A percentile compares a stretch with the other conserved stretches of the same genome.
These are phyloP conservation scores for Diddensiella santjacobensis DNA, from an alignment of 805 yeast species.

Conservation along the genomic window DNA sequence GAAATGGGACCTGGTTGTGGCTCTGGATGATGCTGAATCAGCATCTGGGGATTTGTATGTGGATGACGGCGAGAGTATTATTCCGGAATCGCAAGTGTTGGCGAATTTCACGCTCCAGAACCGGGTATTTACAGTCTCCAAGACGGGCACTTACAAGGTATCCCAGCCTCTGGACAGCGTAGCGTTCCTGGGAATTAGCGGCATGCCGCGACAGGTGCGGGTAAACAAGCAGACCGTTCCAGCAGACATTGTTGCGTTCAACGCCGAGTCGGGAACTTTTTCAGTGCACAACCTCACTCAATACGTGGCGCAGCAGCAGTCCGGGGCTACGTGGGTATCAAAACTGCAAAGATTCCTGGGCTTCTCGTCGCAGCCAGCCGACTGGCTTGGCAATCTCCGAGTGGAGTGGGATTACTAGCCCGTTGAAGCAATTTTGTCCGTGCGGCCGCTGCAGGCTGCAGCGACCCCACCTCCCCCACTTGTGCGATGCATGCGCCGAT, in stretches of 20 bases:
- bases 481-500: neutral
- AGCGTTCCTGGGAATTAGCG: neutral
- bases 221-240: neutral
- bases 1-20: slow-evolving; percentile 44
- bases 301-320: neutral
- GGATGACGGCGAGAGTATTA: slow-evolving; percentile 70
- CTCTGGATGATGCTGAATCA: slow-evolving; percentile 41
- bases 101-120: neutral
- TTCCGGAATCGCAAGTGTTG: neutral
- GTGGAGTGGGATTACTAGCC: neutral
- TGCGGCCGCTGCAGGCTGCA: too few species aligned
- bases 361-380: neutral
- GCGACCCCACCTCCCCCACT: too few species aligned
- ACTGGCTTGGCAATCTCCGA: neutral
- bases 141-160: neutral
- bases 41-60: slow-evolving; percentile 60
- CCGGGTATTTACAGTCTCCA: neutral
- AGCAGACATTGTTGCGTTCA: neutral
- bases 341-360: neutral
- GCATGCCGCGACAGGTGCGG: neutral
- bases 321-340: neutral
- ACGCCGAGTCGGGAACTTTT: neutral
- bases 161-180: neutral
- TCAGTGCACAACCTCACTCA: neutral
- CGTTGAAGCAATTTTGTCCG: neutral